Evolutionary conservation across 192 early-diverging fungal species (phyloP).

Genomic region (Entomortierella parvispora): DNA sequence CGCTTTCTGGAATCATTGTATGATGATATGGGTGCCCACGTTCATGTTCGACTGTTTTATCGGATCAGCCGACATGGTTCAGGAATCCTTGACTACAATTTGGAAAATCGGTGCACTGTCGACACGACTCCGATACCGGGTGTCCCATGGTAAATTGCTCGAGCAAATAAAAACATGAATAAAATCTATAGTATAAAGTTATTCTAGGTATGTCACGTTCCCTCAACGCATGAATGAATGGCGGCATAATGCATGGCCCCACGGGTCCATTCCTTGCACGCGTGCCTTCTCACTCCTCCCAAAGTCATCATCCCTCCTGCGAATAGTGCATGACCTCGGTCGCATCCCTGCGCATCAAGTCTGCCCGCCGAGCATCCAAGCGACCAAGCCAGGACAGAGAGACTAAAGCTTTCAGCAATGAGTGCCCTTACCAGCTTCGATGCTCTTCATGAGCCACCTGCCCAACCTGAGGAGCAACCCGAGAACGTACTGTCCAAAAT

Average conservation of each 20-base stretch:
- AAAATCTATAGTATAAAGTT: no score
- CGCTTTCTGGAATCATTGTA: constrained; percentile 2
- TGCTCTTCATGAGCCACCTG: constrained; percentile 40
- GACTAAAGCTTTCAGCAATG: constrained; percentile 4
- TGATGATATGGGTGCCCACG: not conserved
- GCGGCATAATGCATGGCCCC: no score
- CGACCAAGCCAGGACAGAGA: not conserved
- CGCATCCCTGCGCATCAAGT: not conserved
- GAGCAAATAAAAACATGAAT: no score
- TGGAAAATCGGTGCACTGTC: constrained; percentile 1
- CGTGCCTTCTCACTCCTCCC: no score
- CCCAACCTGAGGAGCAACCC: constrained; percentile 32
- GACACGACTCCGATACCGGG: no score
- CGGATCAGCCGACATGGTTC: constrained; percentile 5
- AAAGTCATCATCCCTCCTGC: no score
- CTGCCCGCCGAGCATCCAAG: not conserved
- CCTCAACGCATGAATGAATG: no score
- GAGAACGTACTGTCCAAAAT: constrained; percentile 67
- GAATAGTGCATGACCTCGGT: no score
- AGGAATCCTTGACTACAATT: not conserved
- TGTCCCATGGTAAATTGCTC: no score
- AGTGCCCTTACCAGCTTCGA: constrained; percentile 41
- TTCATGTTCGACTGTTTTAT: constrained; percentile 5
- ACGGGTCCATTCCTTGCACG: no score
- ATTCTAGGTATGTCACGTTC: no score